A percentile compares a stretch with the other conserved stretches of the same genome.
Evolutionary conservation across 768 basidiomycete species (phyloP).

Genomic region (Collybia sordida): DNA sequence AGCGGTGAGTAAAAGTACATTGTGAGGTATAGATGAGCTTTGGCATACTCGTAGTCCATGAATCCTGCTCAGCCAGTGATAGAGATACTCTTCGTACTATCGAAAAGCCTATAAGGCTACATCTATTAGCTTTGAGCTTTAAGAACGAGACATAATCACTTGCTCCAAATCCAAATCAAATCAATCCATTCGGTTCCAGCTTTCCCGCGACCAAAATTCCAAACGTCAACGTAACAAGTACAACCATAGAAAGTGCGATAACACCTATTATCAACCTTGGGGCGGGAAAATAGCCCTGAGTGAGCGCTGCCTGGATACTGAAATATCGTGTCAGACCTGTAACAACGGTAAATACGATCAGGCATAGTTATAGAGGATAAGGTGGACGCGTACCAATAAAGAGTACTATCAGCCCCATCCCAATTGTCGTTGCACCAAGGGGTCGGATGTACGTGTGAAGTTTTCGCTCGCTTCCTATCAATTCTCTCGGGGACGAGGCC

Average conservation of each 20-base stretch:
- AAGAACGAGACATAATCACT: no score
- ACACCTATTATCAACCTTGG: conserved; percentile 13
- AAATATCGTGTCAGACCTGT: conserved; percentile 20
- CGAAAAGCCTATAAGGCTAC: no score
- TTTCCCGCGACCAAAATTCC: conserved; percentile 17
- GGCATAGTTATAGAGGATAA: background rate
- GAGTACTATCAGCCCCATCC: conserved; percentile 17
- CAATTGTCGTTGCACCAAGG: conserved; percentile 18
- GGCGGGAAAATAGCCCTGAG: conserved; percentile 20
- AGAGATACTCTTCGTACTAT: no score
- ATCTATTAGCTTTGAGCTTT: no score
- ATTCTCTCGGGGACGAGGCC: conserved; percentile 3
- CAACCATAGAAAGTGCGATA: conserved; percentile 13
- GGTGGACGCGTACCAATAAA: conserved; percentile 12
- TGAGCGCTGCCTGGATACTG: conserved; percentile 19
- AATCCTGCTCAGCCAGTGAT: no score
- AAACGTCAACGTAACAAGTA: conserved; percentile 17
- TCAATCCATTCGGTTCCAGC: conserved; percentile 7
- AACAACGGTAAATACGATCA: background rate
- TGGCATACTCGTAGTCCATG: no score
- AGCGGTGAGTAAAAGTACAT: no score
- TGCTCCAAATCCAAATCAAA: no score
- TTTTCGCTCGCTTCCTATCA: conserved; percentile 10
- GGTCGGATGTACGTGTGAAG: conserved; percentile 21
- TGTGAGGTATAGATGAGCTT: no score